Conservation (phyloP, 192 early-diverging fungal genomes). For the Phlyctochytrium planicorne region DNA sequence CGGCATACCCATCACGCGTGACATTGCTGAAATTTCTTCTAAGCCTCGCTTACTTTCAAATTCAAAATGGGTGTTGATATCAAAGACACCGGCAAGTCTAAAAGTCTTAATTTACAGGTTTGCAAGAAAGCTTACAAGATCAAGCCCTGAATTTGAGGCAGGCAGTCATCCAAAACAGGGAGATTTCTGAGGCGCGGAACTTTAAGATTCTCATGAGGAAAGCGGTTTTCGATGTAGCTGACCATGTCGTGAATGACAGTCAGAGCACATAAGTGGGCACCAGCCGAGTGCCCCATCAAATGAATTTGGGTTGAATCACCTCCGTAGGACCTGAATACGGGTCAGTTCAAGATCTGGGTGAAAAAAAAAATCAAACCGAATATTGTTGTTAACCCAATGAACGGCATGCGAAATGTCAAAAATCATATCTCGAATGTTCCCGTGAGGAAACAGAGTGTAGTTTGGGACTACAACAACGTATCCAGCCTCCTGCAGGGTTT, state of each 20-base stretch:
- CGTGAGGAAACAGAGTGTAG: slow-evolving; percentile 41
- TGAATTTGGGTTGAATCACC: slow-evolving; percentile 33
- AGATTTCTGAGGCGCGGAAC: not conserved
- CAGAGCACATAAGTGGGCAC: slow-evolving; percentile 38
- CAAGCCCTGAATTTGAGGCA: slow-evolving; percentile 17
- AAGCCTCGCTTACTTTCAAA: slow-evolving; percentile 39
- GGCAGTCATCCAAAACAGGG: not conserved
- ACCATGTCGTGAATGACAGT: slow-evolving; percentile 30
- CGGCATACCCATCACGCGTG: slow-evolving; percentile 26
- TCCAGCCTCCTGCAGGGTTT: slow-evolving; percentile 28
- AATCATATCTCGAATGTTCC: slow-evolving; percentile 37
- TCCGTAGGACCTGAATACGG: slow-evolving; percentile 27
- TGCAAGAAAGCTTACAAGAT: slow-evolving; percentile 29
- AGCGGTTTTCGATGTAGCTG: slow-evolving; percentile 5
- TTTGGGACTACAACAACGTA: slow-evolving; percentile 40
- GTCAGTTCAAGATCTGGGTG: not conserved
- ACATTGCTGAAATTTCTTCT: slow-evolving; percentile 44
- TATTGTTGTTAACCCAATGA: slow-evolving; percentile 31
- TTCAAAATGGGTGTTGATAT: slow-evolving; percentile 32
- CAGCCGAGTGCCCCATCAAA: slow-evolving; percentile 44
- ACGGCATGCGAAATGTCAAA: slow-evolving; percentile 31
- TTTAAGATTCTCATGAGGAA: not conserved
- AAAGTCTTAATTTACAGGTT: no score
- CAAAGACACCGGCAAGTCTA: slow-evolving; percentile 38
- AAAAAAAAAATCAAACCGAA: slow-evolving; percentile 23